phyloP scores from a whole-genome alignment of 805 yeast genomes.

The Yamadazyma olivae region DNA sequence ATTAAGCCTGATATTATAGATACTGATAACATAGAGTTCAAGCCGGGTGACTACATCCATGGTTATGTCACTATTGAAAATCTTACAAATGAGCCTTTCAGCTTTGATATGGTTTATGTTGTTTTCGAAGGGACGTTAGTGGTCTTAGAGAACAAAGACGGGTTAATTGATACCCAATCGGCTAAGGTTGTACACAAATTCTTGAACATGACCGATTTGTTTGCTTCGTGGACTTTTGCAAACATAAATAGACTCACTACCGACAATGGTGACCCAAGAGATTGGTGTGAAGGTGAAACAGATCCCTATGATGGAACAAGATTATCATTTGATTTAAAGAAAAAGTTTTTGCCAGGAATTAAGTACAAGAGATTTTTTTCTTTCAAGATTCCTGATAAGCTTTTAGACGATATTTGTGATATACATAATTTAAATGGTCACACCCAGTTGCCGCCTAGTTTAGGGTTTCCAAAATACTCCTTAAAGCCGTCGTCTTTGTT shows the following conservation, averaged over 20 bases:
- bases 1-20: conserved; percentile 33
- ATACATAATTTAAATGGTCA: conserved; percentile 32
- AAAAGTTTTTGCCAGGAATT: conserved; percentile 33
- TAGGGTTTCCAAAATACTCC: conserved; percentile 29
- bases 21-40: conserved; percentile 28
- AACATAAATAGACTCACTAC: conserved; percentile 38
- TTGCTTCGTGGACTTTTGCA: conserved; percentile 44
- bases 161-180: conserved; percentile 20
- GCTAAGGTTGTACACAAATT: conserved; percentile 33
- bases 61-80: conserved; percentile 41
- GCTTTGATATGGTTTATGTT: conserved; percentile 44
- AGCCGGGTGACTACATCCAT: conserved; percentile 41
- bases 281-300: conserved; percentile 45
- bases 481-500: conserved; percentile 23
- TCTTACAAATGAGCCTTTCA: conserved; percentile 26
- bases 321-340: conserved; percentile 33
- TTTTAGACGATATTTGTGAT: conserved; percentile 40
- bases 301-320: conserved; percentile 38
- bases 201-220: conserved; percentile 41
- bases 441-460: conserved; percentile 34
- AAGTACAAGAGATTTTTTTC: conserved; percentile 42
- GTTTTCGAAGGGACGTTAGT: conserved; percentile 38
- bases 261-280: conserved; percentile 40
- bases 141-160: conserved; percentile 22
- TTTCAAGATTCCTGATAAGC: conserved; percentile 38